These are phyloP conservation scores for Rhizoclosmatium globosum DNA, from an alignment of 192 early-diverging fungal species.

Conservation along the genomic window DNA sequence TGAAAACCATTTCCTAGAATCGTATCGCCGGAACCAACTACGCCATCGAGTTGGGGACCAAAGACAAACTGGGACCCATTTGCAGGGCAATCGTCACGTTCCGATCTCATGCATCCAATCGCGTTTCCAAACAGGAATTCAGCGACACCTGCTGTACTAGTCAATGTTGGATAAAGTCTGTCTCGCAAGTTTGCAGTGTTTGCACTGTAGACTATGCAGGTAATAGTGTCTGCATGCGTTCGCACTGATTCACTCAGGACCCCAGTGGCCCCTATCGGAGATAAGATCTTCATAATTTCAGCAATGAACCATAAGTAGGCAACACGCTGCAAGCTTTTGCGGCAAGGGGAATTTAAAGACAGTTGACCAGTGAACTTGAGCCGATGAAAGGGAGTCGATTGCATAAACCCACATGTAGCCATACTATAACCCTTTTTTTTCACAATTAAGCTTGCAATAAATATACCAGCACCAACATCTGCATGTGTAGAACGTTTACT, in stretches of 20 bases:
- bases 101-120: slow-evolving; percentile 37
- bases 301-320: slow-evolving; percentile 26
- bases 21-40: slow-evolving; percentile 25
- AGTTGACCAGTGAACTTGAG: slow-evolving; percentile 21
- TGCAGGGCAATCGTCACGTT: slow-evolving; percentile 11
- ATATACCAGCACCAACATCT: slow-evolving; percentile 19
- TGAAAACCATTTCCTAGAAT: slow-evolving; percentile 21
- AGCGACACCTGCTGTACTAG: slow-evolving; percentile 23
- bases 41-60: slow-evolving; percentile 28
- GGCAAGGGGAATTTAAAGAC: slow-evolving; percentile 29
- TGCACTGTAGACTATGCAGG: slow-evolving; percentile 13
- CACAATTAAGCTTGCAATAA: slow-evolving; percentile 2
- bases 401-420: slow-evolving; percentile 35
- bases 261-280: slow-evolving; percentile 30
- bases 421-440: slow-evolving; percentile 35
- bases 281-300: slow-evolving; percentile 26
- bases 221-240: slow-evolving; percentile 11
- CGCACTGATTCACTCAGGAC: slow-evolving; percentile 3
- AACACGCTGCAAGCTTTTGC: slow-evolving; percentile 27
- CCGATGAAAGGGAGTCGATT: slow-evolving; percentile 10
- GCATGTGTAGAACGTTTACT: neutral
- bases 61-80: slow-evolving; percentile 14
- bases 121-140: slow-evolving; percentile 33
- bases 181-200: neutral
- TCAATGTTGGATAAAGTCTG: slow-evolving; percentile 25